phyloP scores from a whole-genome alignment of 176 grass and related monocot genomes.

The Eragrostis curvula region DNA sequence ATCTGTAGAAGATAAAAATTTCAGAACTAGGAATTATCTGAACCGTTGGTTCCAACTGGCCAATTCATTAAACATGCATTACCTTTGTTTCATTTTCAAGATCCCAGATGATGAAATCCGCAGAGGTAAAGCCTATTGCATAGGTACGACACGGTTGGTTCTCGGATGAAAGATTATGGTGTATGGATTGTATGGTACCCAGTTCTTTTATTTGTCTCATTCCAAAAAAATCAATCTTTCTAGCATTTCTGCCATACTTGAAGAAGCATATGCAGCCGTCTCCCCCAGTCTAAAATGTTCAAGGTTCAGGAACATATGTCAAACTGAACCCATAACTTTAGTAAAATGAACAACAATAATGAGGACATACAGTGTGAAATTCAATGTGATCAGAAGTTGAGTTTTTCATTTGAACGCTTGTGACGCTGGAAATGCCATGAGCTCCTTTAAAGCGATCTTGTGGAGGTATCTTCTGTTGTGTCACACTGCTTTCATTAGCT shows the following conservation, averaged over 20 bases:
- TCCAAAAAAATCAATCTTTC: constrained; percentile 75
- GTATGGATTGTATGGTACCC: constrained; percentile 73
- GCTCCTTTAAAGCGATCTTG: constrained; percentile 84
- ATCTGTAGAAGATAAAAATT: constrained; percentile 49
- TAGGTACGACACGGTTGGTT: constrained; percentile 49
- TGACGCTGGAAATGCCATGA: constrained; percentile 95
- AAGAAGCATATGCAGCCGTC: constrained; percentile 98
- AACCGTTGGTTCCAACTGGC: not conserved
- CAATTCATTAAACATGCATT: constrained; percentile 9
- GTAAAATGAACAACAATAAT: constrained; percentile 37
- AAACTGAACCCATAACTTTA: constrained; percentile 6
- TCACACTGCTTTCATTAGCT: constrained; percentile 20
- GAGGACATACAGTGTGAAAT: constrained; percentile 70
- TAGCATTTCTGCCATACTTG: constrained; percentile 57
- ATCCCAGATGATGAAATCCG: constrained; percentile 96
- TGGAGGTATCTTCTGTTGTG: constrained; percentile 52
- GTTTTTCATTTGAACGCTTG: constrained; percentile 66
- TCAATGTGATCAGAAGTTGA: constrained; percentile 53
- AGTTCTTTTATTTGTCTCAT: constrained; percentile 97
- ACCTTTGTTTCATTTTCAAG: constrained; percentile 94
- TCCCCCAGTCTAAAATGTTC: constrained; percentile 83
- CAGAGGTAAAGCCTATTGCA: constrained; percentile 89
- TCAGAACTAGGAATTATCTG: constrained; percentile 31
- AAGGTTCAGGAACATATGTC: constrained; percentile 36
- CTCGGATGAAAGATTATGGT: constrained; percentile 31